phyloP scores from a whole-genome alignment of 2,329 filamentous ascomycete species.

The Fusarium anthophilum region DNA sequence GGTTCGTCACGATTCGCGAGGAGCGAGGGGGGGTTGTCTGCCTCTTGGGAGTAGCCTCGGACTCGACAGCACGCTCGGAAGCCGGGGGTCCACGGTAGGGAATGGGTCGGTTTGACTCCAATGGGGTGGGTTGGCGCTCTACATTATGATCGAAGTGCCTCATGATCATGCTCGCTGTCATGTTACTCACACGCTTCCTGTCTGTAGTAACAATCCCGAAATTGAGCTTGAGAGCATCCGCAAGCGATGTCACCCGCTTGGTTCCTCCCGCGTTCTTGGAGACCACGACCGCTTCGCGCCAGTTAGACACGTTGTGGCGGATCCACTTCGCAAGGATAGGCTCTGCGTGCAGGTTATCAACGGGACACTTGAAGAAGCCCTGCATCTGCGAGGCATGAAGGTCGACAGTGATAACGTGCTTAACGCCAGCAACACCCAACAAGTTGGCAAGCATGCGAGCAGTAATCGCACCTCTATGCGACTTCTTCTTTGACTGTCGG shows the following conservation, averaged over 20 bases:
- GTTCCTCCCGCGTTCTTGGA: constrained; percentile 98
- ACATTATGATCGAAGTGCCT: constrained; percentile 68
- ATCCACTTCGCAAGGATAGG: constrained; percentile 97
- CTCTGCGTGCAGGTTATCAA: constrained; percentile 97
- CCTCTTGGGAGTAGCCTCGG: constrained; percentile 31
- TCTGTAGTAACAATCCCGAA: constrained; percentile 97
- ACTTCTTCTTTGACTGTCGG: constrained; percentile 99
- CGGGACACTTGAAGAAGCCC: constrained; percentile 97
- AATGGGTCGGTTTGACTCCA: constrained; percentile 48
- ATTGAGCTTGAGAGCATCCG: constrained; percentile 95
- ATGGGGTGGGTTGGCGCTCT: constrained; percentile 54
- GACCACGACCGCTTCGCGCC: constrained; percentile 93
- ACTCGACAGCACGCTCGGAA: constrained; percentile 30
- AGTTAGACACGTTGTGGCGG: constrained; percentile 83
- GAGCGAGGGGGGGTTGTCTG: constrained; percentile 35
- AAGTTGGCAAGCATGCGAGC: constrained; percentile 97
- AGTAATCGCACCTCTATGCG: constrained; percentile 93
- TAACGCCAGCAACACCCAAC: constrained; percentile 90
- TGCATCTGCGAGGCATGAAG: constrained; percentile 99
- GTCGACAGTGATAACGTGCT: constrained; percentile 97
- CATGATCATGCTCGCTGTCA: constrained; percentile 83
- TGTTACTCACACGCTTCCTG: constrained; percentile 72
- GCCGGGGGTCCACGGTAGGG: constrained; percentile 28
- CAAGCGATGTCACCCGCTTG: constrained; percentile 94
- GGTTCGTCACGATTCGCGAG: constrained; percentile 52